Base-by-base conservation (phyloP, 2,329 filamentous ascomycete genomes). In the Fusarium drepaniforme region DNA sequence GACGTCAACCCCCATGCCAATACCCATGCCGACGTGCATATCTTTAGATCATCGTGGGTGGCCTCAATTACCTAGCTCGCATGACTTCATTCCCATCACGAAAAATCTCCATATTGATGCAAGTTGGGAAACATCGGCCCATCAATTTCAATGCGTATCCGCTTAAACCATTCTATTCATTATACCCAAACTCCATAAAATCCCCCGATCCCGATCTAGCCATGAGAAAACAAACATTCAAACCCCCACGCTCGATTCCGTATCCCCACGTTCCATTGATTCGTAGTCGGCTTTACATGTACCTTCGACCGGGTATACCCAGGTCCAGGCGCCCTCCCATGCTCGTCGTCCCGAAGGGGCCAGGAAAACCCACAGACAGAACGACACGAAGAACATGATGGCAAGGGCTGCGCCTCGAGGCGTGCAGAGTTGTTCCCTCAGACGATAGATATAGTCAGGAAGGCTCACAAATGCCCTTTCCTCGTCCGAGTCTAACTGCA, bases 401-500 rank as follows among this genome's bases (percentile, higher is more conserved):
- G 38, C 33, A 21, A 75, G 28, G 7, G 75, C 68, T 30, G 61
- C 21, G 25, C 64, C 63, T 5, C 42, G 64, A 63, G 78, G 77
- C 6, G 51, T 49, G 5, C 62, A 63, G n/a, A 67, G 71, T 8
- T 46, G 59, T 40, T 71, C 64, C 21, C 70, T 70, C 16, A 80
- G 61, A 15, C 53, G 66, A 38, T 63, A 58, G 35, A 80, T 72
- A 49, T 81, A 74, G 12, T 75, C 67, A 3, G 70, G n/a, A 9
- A 81, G 61, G 21, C 69, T 74, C 3, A 75, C 51, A 23, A 77
- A 74, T 9, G 37, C 53, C 18, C 64, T 61, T 3, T 61, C 33
- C 53, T 83, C 80, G 5, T 78, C 77, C 4, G 30, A 33, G 18
- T 79, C 74, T 12, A 75, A 25, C 7, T 66, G 23, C 3, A 73